Evolutionary conservation across 2,329 filamentous ascomycete genomes (phyloP), one percentile per base, ranked within the genome.

Genomic region (Albifimbria verrucaria): DNA sequence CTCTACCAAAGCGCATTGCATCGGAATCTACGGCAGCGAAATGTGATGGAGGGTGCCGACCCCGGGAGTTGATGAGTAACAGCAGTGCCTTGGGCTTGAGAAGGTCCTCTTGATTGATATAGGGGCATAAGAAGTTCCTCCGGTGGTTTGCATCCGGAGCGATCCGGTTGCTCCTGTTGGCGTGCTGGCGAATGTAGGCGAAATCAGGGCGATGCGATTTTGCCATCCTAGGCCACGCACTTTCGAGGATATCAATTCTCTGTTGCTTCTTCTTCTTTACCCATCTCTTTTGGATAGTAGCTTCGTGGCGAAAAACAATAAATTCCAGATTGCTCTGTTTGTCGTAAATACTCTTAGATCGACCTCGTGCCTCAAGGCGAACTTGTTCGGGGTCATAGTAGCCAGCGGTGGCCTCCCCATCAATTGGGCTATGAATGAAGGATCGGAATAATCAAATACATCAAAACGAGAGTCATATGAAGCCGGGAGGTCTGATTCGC

Each of bases 21-120:
- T 65, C 67, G 11, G 62, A 55, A 56, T 85, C 81, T 1, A 71
- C 69, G 0, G 61, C 67, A 0, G 77, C 76, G 57, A 86, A 86
- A 0, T 62, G 55, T 7, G 68, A 61, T 0, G 81, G 81, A 0
- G 60, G 54, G 51, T 81, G 59, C 0, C 77, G 72, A 5, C 71
- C 80, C 7, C 82, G 72, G 0, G 79, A 65, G 51, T 82, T 80
- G 11, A 87, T 61, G 20, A 86, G 67, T 7, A 86, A 62, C 0
- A 73, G 69, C 9, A 86, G 59, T 0, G 65, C 54, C 47, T 74
- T 77, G 0, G 72, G 62, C 21, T 74, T 68, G 0, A 59, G 49
- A 1, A 86, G 66, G 57, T 86, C 82, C 51, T 86, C 78, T 41
- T 79, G 68, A 57, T 86, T 86, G 61, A 86, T 76, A 45, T 77